Conservation (phyloP, 2,329 filamentous ascomycete genomes). For the Pyrenophora teres region DNA sequence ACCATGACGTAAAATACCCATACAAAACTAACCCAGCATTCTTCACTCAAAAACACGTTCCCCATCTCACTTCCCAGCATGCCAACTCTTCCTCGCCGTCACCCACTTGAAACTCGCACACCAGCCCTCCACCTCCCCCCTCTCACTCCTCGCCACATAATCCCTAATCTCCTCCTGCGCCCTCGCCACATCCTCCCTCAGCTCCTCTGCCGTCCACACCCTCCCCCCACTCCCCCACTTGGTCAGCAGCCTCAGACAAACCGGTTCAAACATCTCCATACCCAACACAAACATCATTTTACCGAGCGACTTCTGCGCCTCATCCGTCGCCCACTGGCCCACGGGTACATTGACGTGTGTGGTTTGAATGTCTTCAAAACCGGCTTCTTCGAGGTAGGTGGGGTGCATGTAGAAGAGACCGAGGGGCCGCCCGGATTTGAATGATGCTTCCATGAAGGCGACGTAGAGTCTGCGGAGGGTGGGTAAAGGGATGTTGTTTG, state of each 20-base stretch:
- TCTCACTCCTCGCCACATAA: slow-evolving; percentile 31
- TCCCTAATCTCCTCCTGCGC: slow-evolving; percentile 37
- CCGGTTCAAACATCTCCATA: slow-evolving; percentile 41
- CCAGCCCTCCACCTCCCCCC: slow-evolving; percentile 38
- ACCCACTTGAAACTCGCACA: slow-evolving; percentile 46
- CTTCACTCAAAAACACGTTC: background rate
- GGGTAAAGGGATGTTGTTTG: slow-evolving; percentile 20
- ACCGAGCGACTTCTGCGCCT: slow-evolving; percentile 39
- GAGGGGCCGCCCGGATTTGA: slow-evolving; percentile 48
- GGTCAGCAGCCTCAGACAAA: slow-evolving; percentile 36
- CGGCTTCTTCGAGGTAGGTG: slow-evolving; percentile 48
- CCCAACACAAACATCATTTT: slow-evolving; percentile 43
- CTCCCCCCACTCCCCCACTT: slow-evolving; percentile 32
- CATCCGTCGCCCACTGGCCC: slow-evolving; percentile 39
- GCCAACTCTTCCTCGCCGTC: slow-evolving; percentile 38
- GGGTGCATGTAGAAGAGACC: slow-evolving; percentile 51
- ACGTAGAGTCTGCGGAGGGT: slow-evolving; percentile 36
- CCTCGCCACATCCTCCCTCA: slow-evolving; percentile 24
- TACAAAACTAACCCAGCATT: too few relatives aligned
- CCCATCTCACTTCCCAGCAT: slow-evolving; percentile 8
- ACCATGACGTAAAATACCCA: too few relatives aligned
- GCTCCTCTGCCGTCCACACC: slow-evolving; percentile 38
- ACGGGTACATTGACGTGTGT: slow-evolving; percentile 47
- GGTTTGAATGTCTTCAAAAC: slow-evolving; percentile 51
- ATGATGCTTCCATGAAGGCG: slow-evolving; percentile 45